Conservation (phyloP, 1,284 basidiomycete species). For the Cryptococcus maquisensis region DNA sequence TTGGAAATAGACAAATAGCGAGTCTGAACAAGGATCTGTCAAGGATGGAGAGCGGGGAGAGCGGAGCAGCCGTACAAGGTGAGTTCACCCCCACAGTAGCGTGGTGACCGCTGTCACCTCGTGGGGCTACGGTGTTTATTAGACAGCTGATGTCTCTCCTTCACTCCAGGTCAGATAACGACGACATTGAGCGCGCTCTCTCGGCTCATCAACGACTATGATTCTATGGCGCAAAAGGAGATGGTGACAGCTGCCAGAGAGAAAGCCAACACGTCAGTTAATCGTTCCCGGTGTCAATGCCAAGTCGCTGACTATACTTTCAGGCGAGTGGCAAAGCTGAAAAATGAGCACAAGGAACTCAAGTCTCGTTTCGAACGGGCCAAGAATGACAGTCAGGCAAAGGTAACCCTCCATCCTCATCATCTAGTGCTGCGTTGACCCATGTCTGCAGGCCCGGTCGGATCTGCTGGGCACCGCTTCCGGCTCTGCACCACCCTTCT, state of each 20-base stretch:
- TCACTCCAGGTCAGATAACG: slow-evolving; percentile 76
- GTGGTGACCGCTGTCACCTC: neutral
- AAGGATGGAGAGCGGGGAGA: slow-evolving; percentile 70
- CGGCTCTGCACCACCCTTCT: slow-evolving; percentile 43
- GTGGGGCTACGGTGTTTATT: neutral
- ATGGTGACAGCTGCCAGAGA: slow-evolving; percentile 90
- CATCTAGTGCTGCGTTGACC: neutral
- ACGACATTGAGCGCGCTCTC: slow-evolving; percentile 88
- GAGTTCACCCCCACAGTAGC: slow-evolving; percentile 37
- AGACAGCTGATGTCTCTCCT: neutral
- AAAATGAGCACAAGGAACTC: slow-evolving; percentile 49
- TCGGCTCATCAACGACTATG: slow-evolving; percentile 90
- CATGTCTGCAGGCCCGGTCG: slow-evolving; percentile 25
- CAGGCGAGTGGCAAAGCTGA: slow-evolving; percentile 50
- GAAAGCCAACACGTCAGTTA: slow-evolving; percentile 78
- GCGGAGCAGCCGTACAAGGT: slow-evolving; percentile 76
- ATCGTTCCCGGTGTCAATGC: neutral
- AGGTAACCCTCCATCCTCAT: slow-evolving; percentile 19
- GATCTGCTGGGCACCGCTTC: slow-evolving; percentile 37
- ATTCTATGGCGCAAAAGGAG: slow-evolving; percentile 89
- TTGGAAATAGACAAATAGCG: slow-evolving; percentile 83
- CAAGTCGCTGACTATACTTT: neutral
- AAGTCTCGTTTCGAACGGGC: slow-evolving; percentile 50
- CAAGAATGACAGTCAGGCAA: slow-evolving; percentile 43
- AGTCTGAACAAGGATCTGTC: slow-evolving; percentile 83